Evolutionary conservation across 202 grass and related monocot species (phyloP).

Genomic region (Setaria viridis): DNA sequence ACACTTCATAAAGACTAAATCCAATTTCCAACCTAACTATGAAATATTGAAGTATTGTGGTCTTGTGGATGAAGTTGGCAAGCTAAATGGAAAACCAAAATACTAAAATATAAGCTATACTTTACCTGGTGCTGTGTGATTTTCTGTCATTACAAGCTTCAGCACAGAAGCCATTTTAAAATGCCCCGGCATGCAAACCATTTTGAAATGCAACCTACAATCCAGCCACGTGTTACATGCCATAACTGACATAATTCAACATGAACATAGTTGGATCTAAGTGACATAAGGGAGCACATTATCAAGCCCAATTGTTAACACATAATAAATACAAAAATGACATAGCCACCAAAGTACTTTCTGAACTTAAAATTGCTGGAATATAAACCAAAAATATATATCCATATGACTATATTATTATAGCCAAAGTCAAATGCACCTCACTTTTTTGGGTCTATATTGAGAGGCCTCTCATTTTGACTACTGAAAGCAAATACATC

Average conservation of each 20-base stretch:
- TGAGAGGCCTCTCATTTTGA: neutral
- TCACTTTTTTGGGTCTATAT: neutral
- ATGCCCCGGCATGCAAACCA: slow-evolving; percentile 93
- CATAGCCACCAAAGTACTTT: neutral
- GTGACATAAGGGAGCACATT: neutral
- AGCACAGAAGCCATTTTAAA: slow-evolving; percentile 91
- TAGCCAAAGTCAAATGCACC: neutral
- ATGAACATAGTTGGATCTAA: slow-evolving; percentile 19
- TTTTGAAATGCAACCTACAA: slow-evolving; percentile 77
- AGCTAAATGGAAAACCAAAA: slow-evolving; percentile 37
- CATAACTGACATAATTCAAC: slow-evolving; percentile 13
- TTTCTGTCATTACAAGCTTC: slow-evolving; percentile 83
- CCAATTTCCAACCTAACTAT: slow-evolving; percentile 10
- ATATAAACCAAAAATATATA: neutral
- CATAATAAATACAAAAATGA: slow-evolving; percentile 12
- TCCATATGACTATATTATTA: neutral
- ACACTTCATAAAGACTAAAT: slow-evolving; percentile 10
- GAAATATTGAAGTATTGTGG: slow-evolving; percentile 13
- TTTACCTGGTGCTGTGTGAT: slow-evolving; percentile 68
- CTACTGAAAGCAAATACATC: neutral
- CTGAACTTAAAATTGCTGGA: neutral
- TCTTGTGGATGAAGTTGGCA: slow-evolving; percentile 12
- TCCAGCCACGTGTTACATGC: slow-evolving; percentile 20
- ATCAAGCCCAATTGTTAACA: neutral
- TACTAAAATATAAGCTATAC: slow-evolving; percentile 26